Base-by-base conservation (phyloP, 1,139 yeast species). In the Suhomyces coccinellae region DNA sequence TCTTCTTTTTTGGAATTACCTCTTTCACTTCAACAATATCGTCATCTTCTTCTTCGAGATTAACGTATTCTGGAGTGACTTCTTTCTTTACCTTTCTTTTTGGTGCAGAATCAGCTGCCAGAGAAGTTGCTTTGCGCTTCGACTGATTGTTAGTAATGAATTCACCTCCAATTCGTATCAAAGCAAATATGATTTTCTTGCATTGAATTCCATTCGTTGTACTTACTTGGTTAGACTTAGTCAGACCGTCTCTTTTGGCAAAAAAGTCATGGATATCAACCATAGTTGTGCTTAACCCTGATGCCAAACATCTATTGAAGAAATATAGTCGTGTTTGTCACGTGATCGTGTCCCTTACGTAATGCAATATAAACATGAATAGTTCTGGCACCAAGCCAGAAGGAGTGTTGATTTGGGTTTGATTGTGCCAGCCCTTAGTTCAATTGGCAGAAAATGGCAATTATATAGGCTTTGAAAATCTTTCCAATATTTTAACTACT, bases 241-340 rank as follows among this genome's bases (percentile, higher is more conserved):
- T 20, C 29, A 24, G 40, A 2, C 22, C 28, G 11, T 30, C 30
- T 8, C 27, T 31, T 15, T 38, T 38, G 22, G 35, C 29, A 16
- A 38, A 38, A 31, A 36, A 34, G n/a, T 38, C 40, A 17, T 28
- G 32, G 15, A 38, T 38, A 31, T 38, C 40, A 17, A 38, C 40
- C 40, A 38, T 38, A 14, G 14, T 33, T 13, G 16, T 32, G 35
- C 15, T 15, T 28, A 15, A 13, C 4, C 16, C 28, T 10, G 17
- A 12, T 26, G 6, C 12, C 4, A 11, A 26, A 26, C 6, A n/a
- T 10, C 12, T 11, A 29, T n/a, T 36, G 15, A 6, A 27, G 16
- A 24, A 15, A 22, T 13, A 32, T 31, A 13, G 30, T n/a, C 30
- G 40, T 38, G 40, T 38, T 17, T 26, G 35, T 35, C 38, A 36